Base-by-base conservation (phyloP, 2,329 filamentous ascomycete genomes). In the Apiospora aurea region DNA sequence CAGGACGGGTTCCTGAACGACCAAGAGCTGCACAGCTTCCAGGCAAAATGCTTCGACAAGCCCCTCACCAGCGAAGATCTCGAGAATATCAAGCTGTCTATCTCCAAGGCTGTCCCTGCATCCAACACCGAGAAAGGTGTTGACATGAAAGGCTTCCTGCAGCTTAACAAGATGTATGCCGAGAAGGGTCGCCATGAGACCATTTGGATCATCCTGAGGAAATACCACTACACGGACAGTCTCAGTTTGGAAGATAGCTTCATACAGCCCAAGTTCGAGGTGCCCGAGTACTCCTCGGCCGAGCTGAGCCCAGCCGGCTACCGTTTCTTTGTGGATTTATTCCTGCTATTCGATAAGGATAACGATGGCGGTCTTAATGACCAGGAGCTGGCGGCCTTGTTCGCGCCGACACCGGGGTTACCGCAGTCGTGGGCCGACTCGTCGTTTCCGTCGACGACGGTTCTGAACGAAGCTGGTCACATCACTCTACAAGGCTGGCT, bases 171-270 rank as follows among this genome's bases (percentile, higher is more conserved):
- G 83, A 90, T 98, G 72, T 99, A 98, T 80, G 96, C 95, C 0
- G 96, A 98, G 80, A 98, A 98, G 81, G 96, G 96, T 16, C 93
- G 96, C 16, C 96, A 99, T 80, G 96, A 99, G 83, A 99, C 96
- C 0, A 96, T 98, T 61, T 99, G 96, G 96, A 95, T 97, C 73
- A 98, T 99, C 73, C 84, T 99, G 74, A 90, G 96, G 72, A 95
- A 96, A 76, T 97, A 97, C 77, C 94, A 97, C 78, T 98, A 99
- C 79, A 98, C 96, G 0, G 96, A 98, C 83, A 98, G 95, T 80
- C 84, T 99, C 67, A 97, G 94, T 74, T 85, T 99, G 51, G 94
- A 96, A 78, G 95, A 98, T 79, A 93, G 87, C 76, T 98, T 98
- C 80, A 87, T 99, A 34, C 94, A 95, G 77, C 96, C 96, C 21